Percentiles rank a stretch among this genome's conserved stretches.
Conservation (phyloP, 345 rosid species). For the Balakata baccata region DNA sequence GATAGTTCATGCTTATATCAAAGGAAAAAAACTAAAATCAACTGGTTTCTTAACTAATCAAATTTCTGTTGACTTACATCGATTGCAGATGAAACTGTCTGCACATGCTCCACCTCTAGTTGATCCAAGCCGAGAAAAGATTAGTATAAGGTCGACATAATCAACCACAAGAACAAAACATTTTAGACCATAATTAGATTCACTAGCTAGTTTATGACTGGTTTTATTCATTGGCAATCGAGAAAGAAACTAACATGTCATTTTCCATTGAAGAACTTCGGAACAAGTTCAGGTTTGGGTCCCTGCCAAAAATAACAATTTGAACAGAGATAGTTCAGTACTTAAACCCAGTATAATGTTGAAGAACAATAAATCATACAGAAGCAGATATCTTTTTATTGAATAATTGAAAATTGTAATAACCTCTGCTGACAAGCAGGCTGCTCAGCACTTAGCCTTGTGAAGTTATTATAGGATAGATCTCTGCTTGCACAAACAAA, state of each 20-base stretch:
- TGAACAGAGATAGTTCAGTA: no score
- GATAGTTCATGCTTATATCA: no score
- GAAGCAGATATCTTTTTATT: no score
- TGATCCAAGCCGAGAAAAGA: not conserved
- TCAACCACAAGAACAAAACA: no score
- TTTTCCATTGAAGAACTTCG: conserved; percentile 34
- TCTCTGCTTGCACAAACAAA: conserved; percentile 46
- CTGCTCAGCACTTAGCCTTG: conserved; percentile 43
- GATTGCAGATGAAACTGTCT: conserved; percentile 35
- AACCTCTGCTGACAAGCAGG: conserved; percentile 53
- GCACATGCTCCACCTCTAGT: conserved; percentile 35
- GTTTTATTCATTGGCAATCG: no score
- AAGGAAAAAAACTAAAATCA: no score
- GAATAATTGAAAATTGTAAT: no score
- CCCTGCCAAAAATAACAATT: conserved; percentile 21
- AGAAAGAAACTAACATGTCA: conserved; percentile 28
- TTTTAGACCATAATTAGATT: no score
- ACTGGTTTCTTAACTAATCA: not conserved
- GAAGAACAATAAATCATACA: not conserved
- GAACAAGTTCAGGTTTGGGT: conserved; percentile 42
- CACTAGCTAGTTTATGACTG: no score
- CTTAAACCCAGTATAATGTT: not conserved
- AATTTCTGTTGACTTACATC: conserved; percentile 33
- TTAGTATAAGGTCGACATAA: no score
- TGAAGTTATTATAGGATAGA: conserved; percentile 71